Base-by-base conservation (phyloP, 1,284 basidiomycete genomes). In the Volvariella volvacea region DNA sequence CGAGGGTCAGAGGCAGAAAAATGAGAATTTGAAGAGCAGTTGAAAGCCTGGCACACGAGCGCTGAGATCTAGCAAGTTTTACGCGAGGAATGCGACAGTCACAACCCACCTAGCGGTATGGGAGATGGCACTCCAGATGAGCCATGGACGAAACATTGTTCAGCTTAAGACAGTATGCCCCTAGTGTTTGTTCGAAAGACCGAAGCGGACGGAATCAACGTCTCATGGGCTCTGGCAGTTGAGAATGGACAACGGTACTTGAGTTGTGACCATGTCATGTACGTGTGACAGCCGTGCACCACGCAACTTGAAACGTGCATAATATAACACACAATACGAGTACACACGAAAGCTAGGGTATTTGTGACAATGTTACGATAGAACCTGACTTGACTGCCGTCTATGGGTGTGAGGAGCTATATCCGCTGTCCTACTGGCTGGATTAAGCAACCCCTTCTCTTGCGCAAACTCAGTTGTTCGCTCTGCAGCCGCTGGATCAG, bases 21-120 rank as follows among this genome's bases (percentile, higher is more conserved):
- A 92, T 75, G 45, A 92, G 69, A 51, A 92, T 87, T 60, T 92
- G 87, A 28, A 83, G 56, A 49, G 78, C 84, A 34, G 85, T 89
- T 6, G 82, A 85, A 47, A 86, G 64, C 57, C 85, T 86, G 56
- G 30, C 38, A 28, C 25, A 28, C 25, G 25, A 28, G 25, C 6
- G 25, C 25, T 28, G 6, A 12, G 31, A 45, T 16, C 52, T 44
- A 50, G 42, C 40, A 36, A 33, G 25, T 32, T 50, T 17, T 47
- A 41, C 50, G 44, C 6, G 43, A 28, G 40, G 32, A 3, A 28
- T 37, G 21, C 12, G 34, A 30, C 15, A 46, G 7, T 12, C 25
- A 22, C 15, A 44, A 55, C 67, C 36, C 49, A 80, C 82, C 76
- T 78, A 48, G 83, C 82, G 49, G 74, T 76, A 54, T 77, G 76